These are phyloP conservation scores for Pouteria campechiana DNA, from an alignment of 179 eudicot species.

Conservation along the genomic window DNA sequence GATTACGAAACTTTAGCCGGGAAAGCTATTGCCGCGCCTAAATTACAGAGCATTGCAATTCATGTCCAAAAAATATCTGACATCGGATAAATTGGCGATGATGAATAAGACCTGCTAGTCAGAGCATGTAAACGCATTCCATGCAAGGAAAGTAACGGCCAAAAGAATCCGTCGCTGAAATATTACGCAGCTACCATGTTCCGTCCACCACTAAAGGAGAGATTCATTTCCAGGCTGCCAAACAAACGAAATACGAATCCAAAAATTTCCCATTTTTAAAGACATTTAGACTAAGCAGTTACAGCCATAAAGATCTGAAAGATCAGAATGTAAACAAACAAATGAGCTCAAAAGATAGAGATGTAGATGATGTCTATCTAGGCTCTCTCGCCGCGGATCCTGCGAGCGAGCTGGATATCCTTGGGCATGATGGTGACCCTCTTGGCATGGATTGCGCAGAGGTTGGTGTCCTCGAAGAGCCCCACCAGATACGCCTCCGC, in stretches of 20 bases:
- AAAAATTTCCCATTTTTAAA: not conserved
- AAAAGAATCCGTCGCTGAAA: too few species aligned
- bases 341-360: not conserved
- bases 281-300: not conserved
- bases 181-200: too few species aligned
- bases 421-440: slow-evolving; percentile 19
- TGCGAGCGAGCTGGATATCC: slow-evolving; percentile 17
- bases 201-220: too few species aligned
- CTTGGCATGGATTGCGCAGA: slow-evolving; percentile 19
- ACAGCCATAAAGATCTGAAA: not conserved
- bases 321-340: not conserved
- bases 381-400: slow-evolving; percentile 19
- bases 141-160: too few species aligned
- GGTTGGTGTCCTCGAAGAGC: not conserved
- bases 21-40: too few species aligned
- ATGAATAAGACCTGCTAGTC: too few species aligned
- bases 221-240: too few species aligned
- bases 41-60: too few species aligned
- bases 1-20: too few species aligned
- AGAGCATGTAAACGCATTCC: too few species aligned
- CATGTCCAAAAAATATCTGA: too few species aligned
- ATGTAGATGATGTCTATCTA: not conserved
- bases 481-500: slow-evolving; percentile 19
- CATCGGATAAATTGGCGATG: too few species aligned
- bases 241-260: not conserved